Conservation (phyloP, 1,284 basidiomycete species). For the Cutaneotrichosporon cyanovorans region DNA sequence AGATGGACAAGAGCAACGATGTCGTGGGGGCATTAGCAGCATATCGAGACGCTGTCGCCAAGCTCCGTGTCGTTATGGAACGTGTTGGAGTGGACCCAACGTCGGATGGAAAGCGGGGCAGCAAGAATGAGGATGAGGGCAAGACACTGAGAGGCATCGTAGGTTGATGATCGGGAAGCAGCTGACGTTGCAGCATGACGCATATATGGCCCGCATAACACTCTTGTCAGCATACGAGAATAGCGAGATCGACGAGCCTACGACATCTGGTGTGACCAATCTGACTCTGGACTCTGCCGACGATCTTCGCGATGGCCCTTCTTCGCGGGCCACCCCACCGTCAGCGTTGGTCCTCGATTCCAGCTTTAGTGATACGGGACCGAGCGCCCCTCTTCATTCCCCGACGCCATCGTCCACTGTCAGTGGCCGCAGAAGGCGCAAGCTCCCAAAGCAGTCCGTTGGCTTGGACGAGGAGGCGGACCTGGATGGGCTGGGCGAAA, state of each 20-base stretch:
- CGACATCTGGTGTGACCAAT: neutral
- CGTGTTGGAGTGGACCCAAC: slow-evolving; percentile 36
- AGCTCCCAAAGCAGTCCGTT: slow-evolving; percentile 17
- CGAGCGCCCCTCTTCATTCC: slow-evolving; percentile 6
- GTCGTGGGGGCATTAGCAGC: slow-evolving; percentile 41
- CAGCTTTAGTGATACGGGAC: slow-evolving; percentile 4
- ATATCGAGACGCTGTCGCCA: slow-evolving; percentile 43
- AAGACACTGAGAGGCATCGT: slow-evolving; percentile 45
- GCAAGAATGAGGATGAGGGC: slow-evolving; percentile 42
- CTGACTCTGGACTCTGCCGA: slow-evolving; percentile 1
- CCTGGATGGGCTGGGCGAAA: slow-evolving; percentile 22
- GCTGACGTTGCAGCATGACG: slow-evolving; percentile 36
- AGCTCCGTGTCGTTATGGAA: slow-evolving; percentile 44
- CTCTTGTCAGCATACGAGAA: slow-evolving; percentile 33
- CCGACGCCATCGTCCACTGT: slow-evolving; percentile 3
- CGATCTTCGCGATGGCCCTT: neutral
- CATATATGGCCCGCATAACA: slow-evolving; percentile 42
- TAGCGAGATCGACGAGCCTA: slow-evolving; percentile 4
- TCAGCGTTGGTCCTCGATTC: too few relatives aligned
- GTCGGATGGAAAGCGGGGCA: slow-evolving; percentile 12
- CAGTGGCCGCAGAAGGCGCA: slow-evolving; percentile 1
- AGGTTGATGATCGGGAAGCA: slow-evolving; percentile 15
- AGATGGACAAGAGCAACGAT: slow-evolving; percentile 45
- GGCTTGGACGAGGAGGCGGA: slow-evolving; percentile 30
- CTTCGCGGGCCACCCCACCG: neutral